Evolutionary conservation across 148 eudicot genomes (phyloP).

Genomic region (Nepenthes gracilis): DNA sequence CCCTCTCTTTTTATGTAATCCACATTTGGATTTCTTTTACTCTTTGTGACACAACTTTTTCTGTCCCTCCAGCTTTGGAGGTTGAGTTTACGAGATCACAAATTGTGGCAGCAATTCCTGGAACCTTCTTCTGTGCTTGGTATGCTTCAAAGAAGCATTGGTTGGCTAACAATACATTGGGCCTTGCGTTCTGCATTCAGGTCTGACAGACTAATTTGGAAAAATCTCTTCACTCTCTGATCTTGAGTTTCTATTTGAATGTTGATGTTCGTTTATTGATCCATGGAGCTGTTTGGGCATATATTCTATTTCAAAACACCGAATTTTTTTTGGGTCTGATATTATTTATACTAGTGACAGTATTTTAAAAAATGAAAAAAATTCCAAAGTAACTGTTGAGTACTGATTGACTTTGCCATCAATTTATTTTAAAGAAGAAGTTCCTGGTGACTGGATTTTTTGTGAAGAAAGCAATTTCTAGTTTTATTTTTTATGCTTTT

Average conservation of each 20-base stretch:
- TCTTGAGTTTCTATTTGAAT: not conserved
- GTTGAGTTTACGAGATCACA: constrained; percentile 93
- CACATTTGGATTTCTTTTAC: not conserved
- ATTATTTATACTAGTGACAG: too few relatives aligned
- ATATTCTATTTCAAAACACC: too few relatives aligned
- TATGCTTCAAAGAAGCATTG: constrained; percentile 97
- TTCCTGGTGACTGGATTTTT: too few relatives aligned
- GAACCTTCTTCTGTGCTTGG: constrained; percentile 88
- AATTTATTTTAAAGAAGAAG: too few relatives aligned
- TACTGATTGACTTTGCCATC: too few relatives aligned
- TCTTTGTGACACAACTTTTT: constrained; percentile 2
- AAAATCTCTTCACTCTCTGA: not conserved
- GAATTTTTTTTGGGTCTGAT: too few relatives aligned
- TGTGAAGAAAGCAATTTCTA: too few relatives aligned
- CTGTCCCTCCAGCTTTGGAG: constrained; percentile 65
- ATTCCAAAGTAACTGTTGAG: too few relatives aligned
- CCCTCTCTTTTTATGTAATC: not conserved
- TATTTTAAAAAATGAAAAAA: too few relatives aligned
- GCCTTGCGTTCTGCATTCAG: constrained; percentile 95
- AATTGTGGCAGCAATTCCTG: constrained; percentile 83
- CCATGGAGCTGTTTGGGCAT: too few relatives aligned
- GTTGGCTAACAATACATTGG: constrained; percentile 91
- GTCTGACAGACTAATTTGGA: constrained; percentile 18
- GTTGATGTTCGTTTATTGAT: not conserved
- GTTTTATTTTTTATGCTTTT: too few relatives aligned